Evolutionary conservation across 2,329 filamentous ascomycete species (phyloP), one percentile per base, ranked within the genome.

Genomic region (Fusarium sp.): DNA sequence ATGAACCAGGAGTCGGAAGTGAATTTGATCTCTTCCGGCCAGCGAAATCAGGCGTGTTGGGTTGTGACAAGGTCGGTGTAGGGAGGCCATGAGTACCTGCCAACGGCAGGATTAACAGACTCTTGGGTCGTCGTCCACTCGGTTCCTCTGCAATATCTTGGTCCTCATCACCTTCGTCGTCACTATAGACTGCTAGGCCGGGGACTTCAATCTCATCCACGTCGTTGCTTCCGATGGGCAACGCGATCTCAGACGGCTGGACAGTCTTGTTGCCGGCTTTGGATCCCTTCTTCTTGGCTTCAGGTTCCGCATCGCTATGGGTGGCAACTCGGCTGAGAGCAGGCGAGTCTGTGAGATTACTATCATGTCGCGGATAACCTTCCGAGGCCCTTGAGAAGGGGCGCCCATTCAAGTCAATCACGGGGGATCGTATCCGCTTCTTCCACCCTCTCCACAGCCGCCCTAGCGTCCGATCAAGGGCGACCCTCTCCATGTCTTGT

Each of bases 371-470:
- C 30, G 71, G 62, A 36, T 77, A 73, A 18, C 66, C 60, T 7
- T 81, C 72, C 1, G 85, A 85, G 50, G 84, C 84, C 47, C 83
- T 81, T 2, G 88, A 87, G 64, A 83, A 85, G 2, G 87, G 83
- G 28, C 85, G 82, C 37, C 84, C 80, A 48, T 84, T 81, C 51
- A 83, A 78, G 40, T 86, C 84, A 36, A 83, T 80, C 36, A 78
- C 78, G 1, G 89, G 88, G 7, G 87, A 86, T 62, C 93, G 89
- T 73, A 93, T 87, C 67, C 92, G 89, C 83, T 97, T 97, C 82
- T 96, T 94, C 96, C 96, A 99, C 28, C 93, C 92, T 73, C 96
- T 90, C 96, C 96, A 99, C 44, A 98, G 85, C 51, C 95, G 88
- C 18, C 96, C 96, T 2, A 99, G 84, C 3, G 94, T 95, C 61